Evolutionary conservation across 75 land plant genomes (phyloP), one percentile per base, ranked within the genome.

Genomic region (Sequoia sempervirens): DNA sequence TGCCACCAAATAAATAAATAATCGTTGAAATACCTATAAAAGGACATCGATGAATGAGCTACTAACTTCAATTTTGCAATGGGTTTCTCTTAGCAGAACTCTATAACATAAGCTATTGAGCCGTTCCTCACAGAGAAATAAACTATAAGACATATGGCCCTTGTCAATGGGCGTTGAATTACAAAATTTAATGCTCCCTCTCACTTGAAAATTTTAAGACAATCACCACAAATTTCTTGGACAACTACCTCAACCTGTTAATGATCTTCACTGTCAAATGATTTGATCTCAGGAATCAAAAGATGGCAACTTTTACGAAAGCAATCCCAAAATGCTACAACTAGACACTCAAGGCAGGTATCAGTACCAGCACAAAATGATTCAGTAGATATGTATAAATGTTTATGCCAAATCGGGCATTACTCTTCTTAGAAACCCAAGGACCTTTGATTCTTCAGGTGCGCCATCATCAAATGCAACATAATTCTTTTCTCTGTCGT

Each of bases 371-470:
- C 28, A 68, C 11, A 28, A 68, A 68, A 68, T 28, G 5, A 28
- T 68, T 68, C 70, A 68, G 11, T 9, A n/a, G 32, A 72, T 64
- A 0, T 34, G 61, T 20, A 56, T 56, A 20, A 9, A 23, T 28
- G 23, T 30, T 46, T 70, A 88, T 13, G 81, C 85, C 11, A 45
- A 80, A 61, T 80, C 61, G 15, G 98, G 98, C 96, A 96, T 96
- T 2, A 87, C 88, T 83, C 87, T 92, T 80, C 86, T 92, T 14
- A 96, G 90, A 45, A 93, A 89, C 34, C 81, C 84, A 84, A 96
- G 92, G 2, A 94, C 92, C 30, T 85, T 85, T 46, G 95, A 92
- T 17, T 91, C 96, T 84, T 90, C 87, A 17, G 93, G 92, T 79
- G 85, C 85, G 75, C 89, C 83, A 32, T 88, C 82, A 79, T 96